These are phyloP conservation scores for Larix kaempferi DNA, from an alignment of 75 land plant genomes.

Conservation along the genomic window DNA sequence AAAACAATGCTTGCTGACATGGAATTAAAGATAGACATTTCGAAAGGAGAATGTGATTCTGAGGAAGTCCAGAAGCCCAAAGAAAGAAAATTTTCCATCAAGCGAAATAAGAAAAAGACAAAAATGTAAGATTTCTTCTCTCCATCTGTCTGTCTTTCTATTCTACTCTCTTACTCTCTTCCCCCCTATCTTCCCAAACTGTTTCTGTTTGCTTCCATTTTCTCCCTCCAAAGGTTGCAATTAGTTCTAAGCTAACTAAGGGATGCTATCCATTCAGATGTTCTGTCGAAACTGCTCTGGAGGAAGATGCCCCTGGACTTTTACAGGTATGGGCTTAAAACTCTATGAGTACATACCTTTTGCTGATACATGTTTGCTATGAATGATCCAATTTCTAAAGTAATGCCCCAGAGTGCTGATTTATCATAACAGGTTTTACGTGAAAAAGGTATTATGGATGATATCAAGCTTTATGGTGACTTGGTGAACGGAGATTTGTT, in stretches of 20 bases:
- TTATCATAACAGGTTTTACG: constrained; percentile 46
- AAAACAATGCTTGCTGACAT: not conserved
- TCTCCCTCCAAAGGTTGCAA: not conserved
- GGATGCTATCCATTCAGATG: constrained; percentile 24
- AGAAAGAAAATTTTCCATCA: not conserved
- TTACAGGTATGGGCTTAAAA: constrained; percentile 47
- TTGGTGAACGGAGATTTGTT: constrained; percentile 28
- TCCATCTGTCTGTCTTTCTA: not conserved
- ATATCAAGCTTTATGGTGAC: constrained; percentile 65
- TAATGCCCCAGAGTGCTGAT: not conserved
- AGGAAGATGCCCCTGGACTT: constrained; percentile 96
- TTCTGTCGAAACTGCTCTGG: constrained; percentile 72
- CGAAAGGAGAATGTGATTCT: not conserved
- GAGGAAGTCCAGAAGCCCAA: not conserved
- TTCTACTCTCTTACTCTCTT: not conserved
- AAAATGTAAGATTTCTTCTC: constrained; percentile 1
- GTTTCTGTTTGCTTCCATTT: not conserved
- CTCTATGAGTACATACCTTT: not conserved
- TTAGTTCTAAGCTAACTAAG: constrained; percentile 1
- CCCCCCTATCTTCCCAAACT: not conserved
- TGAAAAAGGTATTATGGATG: constrained; percentile 69
- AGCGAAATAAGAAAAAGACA: constrained; percentile 9
- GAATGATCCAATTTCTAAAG: not conserved
- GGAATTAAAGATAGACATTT: not conserved
- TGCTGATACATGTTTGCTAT: not conserved